Evolutionary conservation across 495 filamentous ascomycete species (phyloP), one percentile per base, ranked within the genome.

Genomic region (Daldinia loculata): DNA sequence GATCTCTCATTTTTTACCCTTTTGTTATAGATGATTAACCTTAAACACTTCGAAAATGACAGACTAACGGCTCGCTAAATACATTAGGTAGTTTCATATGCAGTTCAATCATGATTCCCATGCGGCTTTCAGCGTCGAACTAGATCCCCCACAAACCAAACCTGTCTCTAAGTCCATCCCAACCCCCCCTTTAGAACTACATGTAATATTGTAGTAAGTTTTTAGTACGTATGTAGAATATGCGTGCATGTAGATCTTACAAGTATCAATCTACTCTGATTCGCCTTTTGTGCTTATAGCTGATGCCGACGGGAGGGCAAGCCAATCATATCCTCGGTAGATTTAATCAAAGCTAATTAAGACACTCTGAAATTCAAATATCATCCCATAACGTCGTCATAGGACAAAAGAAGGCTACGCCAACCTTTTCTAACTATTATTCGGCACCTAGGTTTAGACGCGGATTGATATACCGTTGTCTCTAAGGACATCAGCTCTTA

Each of bases 351-450:
- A 55, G 27, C 66, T 65, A 73, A 69, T 73, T 61, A 63, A 69
- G 61, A 39, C 38, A 61, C 45, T 57, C 38, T 69, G 36, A 41
- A 73, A 59, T 69, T 36, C 30, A 50, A 56, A 73, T 50, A 63
- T 73, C 61, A 58, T 73, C 52, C 70, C 66, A 73, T 69, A 73
- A 63, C 70, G 66, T 73, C 70, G 70, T 73, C 70, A 73, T 73
- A 73, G 70, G 65, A 56, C 11, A 59, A 67, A 66, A 50, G 19
- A 66, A 59, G 62, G 43, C 61, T 73, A 58, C 57, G 51, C 57
- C 70, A 69, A 64, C 66, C 61, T 59, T 17, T 62, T 58, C 52
- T 62, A 24, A 29, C 53, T 61, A 56, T 53, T 38, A 48, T 69
- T 69, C 70, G 70, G 70, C 66, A 73, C 43, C 66, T 73, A 17